Evolutionary conservation across 2,329 filamentous ascomycete genomes (phyloP), one percentile per base, ranked within the genome.

Genomic region (Plenodomus tracheiphilus): DNA sequence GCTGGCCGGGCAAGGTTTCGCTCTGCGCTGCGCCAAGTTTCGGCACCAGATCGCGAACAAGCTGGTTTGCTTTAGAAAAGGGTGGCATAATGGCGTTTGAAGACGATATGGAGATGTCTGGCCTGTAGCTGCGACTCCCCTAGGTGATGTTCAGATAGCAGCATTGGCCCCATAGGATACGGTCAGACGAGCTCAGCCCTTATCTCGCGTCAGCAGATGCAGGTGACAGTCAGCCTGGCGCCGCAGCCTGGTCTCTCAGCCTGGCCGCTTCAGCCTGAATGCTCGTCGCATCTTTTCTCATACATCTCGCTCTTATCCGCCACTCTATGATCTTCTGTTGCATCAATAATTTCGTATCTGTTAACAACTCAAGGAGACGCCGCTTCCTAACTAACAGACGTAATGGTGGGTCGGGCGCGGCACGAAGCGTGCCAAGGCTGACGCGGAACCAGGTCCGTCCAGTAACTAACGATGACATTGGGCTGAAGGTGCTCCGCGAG

Each of bases 401-500:
- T 21, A 16, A 41, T 41, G 39, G 39, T 41, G 39, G 39, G 39
- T 41, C 20, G 39, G n/a, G 16, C 16, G 20, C 21, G 22, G 16
- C 21, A 22, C 22, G 39, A 10, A 25, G 22, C 22, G 22, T 10
- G 10, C 20, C 39, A 51, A 59, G 28, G 32, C 50, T 58, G 39
- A 56, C 44, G 40, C 46, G 22, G 41, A 25, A 28, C 49, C 46
- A 59, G 52, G 53, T 52, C 38, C 51, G 52, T 40, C 43, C 21
- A 17, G 43, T 60, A 21, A 63, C 61, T 11, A 46, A 56, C 32
- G 43, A 62, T 19, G 55, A 64, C 52, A 60, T 55, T 21, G 58
- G 57, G 37, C 46, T 62, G 20, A 57, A 51, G 44, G 54, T 62
- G 51, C 54, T 64, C 28, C 55, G 53, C 46, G 46, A 64, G 17